Base-by-base conservation (phyloP, 2,329 filamentous ascomycete species). In the Penicillium sp. region DNA sequence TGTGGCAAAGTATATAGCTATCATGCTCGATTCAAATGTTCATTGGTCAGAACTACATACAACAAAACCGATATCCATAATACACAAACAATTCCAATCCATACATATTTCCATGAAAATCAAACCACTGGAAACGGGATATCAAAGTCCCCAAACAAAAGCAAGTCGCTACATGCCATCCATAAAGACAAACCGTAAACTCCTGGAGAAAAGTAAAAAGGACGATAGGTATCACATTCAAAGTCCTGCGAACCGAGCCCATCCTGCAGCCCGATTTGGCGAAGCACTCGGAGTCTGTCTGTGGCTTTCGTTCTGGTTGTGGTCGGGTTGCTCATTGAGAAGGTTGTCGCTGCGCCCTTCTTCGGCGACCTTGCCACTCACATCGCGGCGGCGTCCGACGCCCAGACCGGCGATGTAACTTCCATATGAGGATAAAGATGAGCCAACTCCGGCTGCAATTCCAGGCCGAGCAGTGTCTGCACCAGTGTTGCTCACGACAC, bases 301-400 rank as follows among this genome's bases (percentile, higher is more conserved):
- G 55, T 50, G 60, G 59, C 3, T 50, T 44, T 34, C 38, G 19
- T 15, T 52, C 25, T 63, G 59, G 31, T 52, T 58, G 54, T 45
- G 60, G 62, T 5, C 44, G 5, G 58, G 34, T 5, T 41, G 19
- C 50, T 61, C 55, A 16, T 61, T 63, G 48, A 60, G 59, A 46
- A 53, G 58, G 21, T 58, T 66, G 10, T 70, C 69, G 19, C 72
- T 68, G 25, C 77, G 69, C 5, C 78, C 77, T 68, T 80, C 78
- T 57, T 80, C 78, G 0, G 74, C 77, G 15, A 79, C 64, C 54
- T 79, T 79, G 2, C 77, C 78, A 55, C 77, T 79, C 19, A 80
- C 78, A 53, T 80, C 77, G 40, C 77, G 70, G 52, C 77, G 68
- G 53, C 78, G 68, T n/a, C 76, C 77, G 36, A 79, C 76, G 1